phyloP scores from a whole-genome alignment of 805 yeast species.

The Saturnispora serradocipensis region DNA sequence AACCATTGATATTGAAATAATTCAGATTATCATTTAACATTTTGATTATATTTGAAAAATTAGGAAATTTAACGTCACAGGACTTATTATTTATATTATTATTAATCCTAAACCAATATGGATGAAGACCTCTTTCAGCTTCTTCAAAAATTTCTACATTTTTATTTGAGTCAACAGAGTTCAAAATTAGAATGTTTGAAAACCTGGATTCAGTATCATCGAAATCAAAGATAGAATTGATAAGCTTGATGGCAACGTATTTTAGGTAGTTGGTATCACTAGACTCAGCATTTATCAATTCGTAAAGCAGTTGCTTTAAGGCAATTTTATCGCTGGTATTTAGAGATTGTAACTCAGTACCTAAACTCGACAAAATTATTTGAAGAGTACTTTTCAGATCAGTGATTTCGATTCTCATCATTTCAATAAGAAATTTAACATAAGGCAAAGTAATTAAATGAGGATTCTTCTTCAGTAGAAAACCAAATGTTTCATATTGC shows the following conservation, averaged over 20 bases:
- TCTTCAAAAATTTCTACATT: conserved; percentile 50
- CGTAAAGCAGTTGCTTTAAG: conserved; percentile 31
- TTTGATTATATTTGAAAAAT: conserved; percentile 33
- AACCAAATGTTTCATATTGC: conserved; percentile 75
- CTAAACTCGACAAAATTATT: conserved; percentile 54
- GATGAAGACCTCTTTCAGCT: conserved; percentile 70
- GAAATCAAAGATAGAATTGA: conserved; percentile 58
- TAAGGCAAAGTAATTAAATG: conserved; percentile 39
- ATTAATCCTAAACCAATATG: conserved; percentile 62
- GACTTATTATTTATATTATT: neutral
- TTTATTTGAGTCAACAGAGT: conserved; percentile 29
- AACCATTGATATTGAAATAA: conserved; percentile 6
- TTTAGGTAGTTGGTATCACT: conserved; percentile 30
- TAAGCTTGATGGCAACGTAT: conserved; percentile 55
- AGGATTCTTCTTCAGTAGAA: conserved; percentile 42
- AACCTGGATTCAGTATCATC: conserved; percentile 57
- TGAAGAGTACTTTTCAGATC: conserved; percentile 64
- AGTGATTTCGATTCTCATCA: conserved; percentile 52
- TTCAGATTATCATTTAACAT: conserved; percentile 21
- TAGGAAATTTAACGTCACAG: conserved; percentile 39
- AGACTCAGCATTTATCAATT: conserved; percentile 10
- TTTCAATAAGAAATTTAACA: conserved; percentile 59
- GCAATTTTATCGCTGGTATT: conserved; percentile 30
- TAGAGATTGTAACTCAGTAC: conserved; percentile 38
- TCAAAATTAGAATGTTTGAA: conserved; percentile 55